A percentile compares a stretch with the other conserved stretches of the same genome.
Conservation (phyloP, 371 early-diverging fungal genomes). For the Syncephalis fuscata region DNA sequence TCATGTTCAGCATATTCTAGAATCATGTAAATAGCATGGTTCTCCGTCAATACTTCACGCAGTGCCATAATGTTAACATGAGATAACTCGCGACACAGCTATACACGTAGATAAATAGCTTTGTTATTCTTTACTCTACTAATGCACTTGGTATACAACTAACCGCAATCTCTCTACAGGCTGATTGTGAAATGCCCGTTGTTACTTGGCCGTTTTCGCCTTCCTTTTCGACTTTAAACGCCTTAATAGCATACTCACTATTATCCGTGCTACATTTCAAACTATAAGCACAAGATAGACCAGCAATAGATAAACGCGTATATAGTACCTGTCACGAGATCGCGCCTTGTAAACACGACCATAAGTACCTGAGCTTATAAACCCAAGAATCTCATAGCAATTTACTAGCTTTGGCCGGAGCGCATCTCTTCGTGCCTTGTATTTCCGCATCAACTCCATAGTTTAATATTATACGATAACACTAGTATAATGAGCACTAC, state of each 20-base stretch:
- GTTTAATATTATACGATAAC: too few relatives aligned
- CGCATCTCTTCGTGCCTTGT: constrained; percentile 35
- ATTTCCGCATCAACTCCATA: constrained; percentile 25
- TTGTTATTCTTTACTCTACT: not conserved
- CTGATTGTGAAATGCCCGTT: constrained; percentile 85
- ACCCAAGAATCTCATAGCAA: constrained; percentile 74
- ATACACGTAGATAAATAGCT: not conserved
- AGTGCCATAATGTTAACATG: constrained; percentile 75
- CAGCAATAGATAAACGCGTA: not conserved
- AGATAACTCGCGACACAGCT: constrained; percentile 72
- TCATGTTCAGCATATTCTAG: constrained; percentile 93
- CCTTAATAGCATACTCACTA: constrained; percentile 72
- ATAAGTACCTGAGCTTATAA: constrained; percentile 87
- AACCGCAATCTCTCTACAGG: constrained; percentile 83
- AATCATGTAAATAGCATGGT: constrained; percentile 85
- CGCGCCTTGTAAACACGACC: constrained; percentile 86
- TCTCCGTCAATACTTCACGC: constrained; percentile 75
- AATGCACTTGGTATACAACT: constrained; percentile 3
- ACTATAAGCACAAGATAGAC: too few relatives aligned
- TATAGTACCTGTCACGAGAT: constrained; percentile 35
- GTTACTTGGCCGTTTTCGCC: constrained; percentile 52
- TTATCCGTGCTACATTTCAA: constrained; percentile 25
- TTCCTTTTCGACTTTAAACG: constrained; percentile 90
- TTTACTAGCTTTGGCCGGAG: constrained; percentile 41
- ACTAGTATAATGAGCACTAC: too few relatives aligned